Evolutionary conservation across 2,329 filamentous ascomycete genomes (phyloP).

Genomic region (Diaporthe aspalathi): DNA sequence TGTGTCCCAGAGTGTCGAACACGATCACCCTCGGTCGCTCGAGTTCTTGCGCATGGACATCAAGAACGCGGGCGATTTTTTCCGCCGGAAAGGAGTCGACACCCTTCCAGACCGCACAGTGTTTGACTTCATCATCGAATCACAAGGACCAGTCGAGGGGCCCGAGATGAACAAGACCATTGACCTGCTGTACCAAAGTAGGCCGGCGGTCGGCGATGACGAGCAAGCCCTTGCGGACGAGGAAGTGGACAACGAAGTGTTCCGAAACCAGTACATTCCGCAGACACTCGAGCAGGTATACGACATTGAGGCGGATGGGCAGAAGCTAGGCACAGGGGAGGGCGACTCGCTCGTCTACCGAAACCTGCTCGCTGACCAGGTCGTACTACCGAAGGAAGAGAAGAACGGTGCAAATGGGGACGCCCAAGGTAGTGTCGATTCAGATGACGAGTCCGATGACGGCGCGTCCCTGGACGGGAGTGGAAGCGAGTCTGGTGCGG

Average conservation of each 20-base stretch:
- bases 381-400: conserved; percentile 55
- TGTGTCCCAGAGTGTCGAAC: conserved; percentile 96
- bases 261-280: conserved; percentile 95
- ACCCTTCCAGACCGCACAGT: conserved; percentile 81
- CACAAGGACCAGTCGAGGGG: conserved; percentile 69
- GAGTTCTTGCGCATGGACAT: conserved; percentile 99
- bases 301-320: conserved; percentile 91
- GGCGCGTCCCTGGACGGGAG: conserved; percentile 62
- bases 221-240: conserved; percentile 61
- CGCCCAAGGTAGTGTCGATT: conserved; percentile 52
- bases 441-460: conserved; percentile 59
- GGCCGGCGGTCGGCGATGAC: conserved; percentile 52
- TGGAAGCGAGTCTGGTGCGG: conserved; percentile 66
- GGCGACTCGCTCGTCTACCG: conserved; percentile 86
- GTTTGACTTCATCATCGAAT: conserved; percentile 83
- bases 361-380: conserved; percentile 81
- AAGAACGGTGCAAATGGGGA: conserved; percentile 49
- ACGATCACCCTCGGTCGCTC: conserved; percentile 90
- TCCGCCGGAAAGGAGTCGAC: conserved; percentile 85
- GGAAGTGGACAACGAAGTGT: conserved; percentile 90
- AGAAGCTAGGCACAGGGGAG: conserved; percentile 78
- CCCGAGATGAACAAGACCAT: conserved; percentile 71
- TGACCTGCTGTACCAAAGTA: conserved; percentile 73
- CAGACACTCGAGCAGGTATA: conserved; percentile 97
- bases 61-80: conserved; percentile 96